A percentile compares a stretch with the other conserved stretches of the same genome.
phyloP scores from a whole-genome alignment of 768 basidiomycete species.

The Candolleomyces eurysporus region DNA sequence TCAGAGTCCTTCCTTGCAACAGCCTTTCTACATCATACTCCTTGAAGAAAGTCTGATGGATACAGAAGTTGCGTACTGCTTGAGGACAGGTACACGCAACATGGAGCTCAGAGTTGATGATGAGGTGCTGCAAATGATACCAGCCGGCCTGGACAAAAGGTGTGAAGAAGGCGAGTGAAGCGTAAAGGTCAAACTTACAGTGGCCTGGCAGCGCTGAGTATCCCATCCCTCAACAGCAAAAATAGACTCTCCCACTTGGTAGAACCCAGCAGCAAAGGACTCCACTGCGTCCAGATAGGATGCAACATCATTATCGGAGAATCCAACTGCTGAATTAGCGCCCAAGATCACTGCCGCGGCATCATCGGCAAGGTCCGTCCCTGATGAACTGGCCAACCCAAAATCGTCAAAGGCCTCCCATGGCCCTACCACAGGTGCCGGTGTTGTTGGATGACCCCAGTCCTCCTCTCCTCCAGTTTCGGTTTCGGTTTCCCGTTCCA shows the following conservation, averaged over 20 bases:
- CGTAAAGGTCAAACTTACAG: neutral
- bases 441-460: too few relatives aligned
- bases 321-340: neutral
- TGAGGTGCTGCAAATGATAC: neutral
- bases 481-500: too few relatives aligned
- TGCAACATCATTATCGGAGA: neutral
- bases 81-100: conserved; percentile 3
- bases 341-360: too few relatives aligned
- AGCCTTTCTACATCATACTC: neutral
- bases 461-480: too few relatives aligned
- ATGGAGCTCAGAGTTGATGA: neutral
- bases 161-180: too few relatives aligned
- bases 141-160: neutral
- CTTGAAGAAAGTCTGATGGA: conserved; percentile 5
- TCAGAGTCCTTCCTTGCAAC: neutral
- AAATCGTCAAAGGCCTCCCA: too few relatives aligned
- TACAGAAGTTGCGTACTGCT: neutral
- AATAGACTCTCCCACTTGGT: neutral
- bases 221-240: conserved; percentile 11
- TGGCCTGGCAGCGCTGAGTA: neutral
- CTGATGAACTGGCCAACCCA: too few relatives aligned
- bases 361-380: too few relatives aligned
- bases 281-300: conserved; percentile 3
- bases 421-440: too few relatives aligned
- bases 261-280: neutral